Conservation (phyloP, 108 stramenopile genomes). For the Cyclostephanos invisitatus region DNA sequence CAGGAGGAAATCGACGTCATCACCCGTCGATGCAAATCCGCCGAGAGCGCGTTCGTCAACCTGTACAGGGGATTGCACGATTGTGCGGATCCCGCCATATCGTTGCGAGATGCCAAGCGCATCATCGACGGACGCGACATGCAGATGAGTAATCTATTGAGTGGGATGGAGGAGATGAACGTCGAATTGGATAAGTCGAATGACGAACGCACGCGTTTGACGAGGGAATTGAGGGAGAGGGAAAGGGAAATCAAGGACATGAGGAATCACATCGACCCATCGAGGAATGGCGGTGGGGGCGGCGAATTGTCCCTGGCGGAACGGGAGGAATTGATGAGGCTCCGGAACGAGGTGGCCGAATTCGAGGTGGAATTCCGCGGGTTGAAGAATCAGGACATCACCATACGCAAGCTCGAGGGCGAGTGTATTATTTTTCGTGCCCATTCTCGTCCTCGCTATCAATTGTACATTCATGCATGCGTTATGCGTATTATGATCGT, state of each 20-base stretch:
- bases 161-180: slow-evolving; percentile 65
- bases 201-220: slow-evolving; percentile 23
- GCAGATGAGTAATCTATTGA: slow-evolving; percentile 52
- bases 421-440: background rate
- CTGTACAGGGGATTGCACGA: slow-evolving; percentile 59
- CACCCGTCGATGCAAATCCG: slow-evolving; percentile 73
- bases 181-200: slow-evolving; percentile 41
- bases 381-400: slow-evolving; percentile 93
- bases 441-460: too few relatives aligned
- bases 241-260: slow-evolving; percentile 27
- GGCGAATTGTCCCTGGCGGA: slow-evolving; percentile 50
- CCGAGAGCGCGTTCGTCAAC: slow-evolving; percentile 57
- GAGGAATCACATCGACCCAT: too few relatives aligned
- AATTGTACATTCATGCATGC: too few relatives aligned
- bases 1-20: slow-evolving; percentile 87
- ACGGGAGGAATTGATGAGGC: slow-evolving; percentile 77
- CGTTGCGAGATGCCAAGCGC: slow-evolving; percentile 46
- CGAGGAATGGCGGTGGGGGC: background rate
- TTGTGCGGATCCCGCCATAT: slow-evolving; percentile 46
- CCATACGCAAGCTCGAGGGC: slow-evolving; percentile 83
- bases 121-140: slow-evolving; percentile 55
- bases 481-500: too few relatives aligned
- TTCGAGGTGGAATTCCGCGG: slow-evolving; percentile 88
- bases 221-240: slow-evolving; percentile 46
- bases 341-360: slow-evolving; percentile 85